Evolutionary conservation across 192 early-diverging fungal species (phyloP).

Genomic region (Umbelopsis sp.): DNA sequence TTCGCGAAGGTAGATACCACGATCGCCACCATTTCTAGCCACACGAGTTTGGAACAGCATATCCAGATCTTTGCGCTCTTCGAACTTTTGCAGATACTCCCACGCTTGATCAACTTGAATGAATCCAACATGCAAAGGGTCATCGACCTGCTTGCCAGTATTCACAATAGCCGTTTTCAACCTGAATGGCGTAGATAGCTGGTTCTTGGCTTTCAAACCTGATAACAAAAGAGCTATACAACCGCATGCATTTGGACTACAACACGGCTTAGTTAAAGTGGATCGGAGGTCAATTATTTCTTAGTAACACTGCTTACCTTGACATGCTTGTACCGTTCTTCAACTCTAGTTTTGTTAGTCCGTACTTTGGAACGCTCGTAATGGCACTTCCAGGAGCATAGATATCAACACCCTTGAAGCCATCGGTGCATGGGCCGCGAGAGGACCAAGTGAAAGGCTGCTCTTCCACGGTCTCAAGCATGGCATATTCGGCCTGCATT

Average conservation of each 20-base stretch:
- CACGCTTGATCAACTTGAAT: conserved; percentile 89
- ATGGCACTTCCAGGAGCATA: conserved; percentile 93
- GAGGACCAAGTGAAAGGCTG: conserved; percentile 87
- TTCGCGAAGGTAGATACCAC: conserved; percentile 92
- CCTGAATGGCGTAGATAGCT: conserved; percentile 81
- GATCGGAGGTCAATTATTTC: neutral
- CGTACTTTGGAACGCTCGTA: conserved; percentile 87
- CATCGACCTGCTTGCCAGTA: conserved; percentile 77
- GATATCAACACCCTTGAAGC: conserved; percentile 78
- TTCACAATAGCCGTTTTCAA: conserved; percentile 77
- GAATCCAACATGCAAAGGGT: conserved; percentile 76
- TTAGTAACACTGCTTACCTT: conserved; percentile 20
- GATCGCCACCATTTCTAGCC: conserved; percentile 44
- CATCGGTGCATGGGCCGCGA: conserved; percentile 85
- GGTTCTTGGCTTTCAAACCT: conserved; percentile 73
- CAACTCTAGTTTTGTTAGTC: conserved; percentile 64
- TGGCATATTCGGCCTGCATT: conserved; percentile 85
- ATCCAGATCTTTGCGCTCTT: conserved; percentile 61
- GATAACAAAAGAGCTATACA: conserved; percentile 85
- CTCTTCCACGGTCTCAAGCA: conserved; percentile 80
- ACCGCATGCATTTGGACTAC: conserved; percentile 85
- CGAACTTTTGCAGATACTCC: conserved; percentile 71
- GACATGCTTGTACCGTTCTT: conserved; percentile 98
- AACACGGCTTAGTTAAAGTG: neutral
- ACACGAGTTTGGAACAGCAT: conserved; percentile 60